These are phyloP conservation scores for Stygiomarasmius scandens DNA, from an alignment of 1,284 basidiomycete species.

Conservation along the genomic window DNA sequence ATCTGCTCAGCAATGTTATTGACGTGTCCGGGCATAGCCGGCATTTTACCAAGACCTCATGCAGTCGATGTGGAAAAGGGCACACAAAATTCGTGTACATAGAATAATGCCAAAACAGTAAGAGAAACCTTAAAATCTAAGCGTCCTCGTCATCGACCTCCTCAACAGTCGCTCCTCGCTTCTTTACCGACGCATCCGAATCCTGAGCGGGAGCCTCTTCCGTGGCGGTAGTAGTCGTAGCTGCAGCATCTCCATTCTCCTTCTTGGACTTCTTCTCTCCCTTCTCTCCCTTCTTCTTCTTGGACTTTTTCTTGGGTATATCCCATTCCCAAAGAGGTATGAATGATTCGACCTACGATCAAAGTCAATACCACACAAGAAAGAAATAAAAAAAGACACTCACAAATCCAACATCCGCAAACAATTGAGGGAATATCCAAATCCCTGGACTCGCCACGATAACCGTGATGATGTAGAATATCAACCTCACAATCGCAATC, in stretches of 20 bases:
- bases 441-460: conserved; percentile 89
- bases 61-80: too few species aligned
- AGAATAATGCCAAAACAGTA: too few species aligned
- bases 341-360: conserved; percentile 88
- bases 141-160: conserved; percentile 62
- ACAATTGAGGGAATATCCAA: conserved; percentile 99
- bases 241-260: conserved; percentile 19
- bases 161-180: conserved; percentile 59
- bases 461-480: conserved; percentile 94
- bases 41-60: too few species aligned
- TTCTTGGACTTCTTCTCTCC: conserved; percentile 37
- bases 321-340: conserved; percentile 99
- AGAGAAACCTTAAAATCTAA: too few species aligned
- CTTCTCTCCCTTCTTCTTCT: conserved; percentile 68
- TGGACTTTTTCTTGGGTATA: conserved; percentile 86
- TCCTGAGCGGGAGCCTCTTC: conserved; percentile 53
- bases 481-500: conserved; percentile 89
- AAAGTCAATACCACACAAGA: too few species aligned
- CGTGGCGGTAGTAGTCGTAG: conserved; percentile 48
- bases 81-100: too few species aligned
- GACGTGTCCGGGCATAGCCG: too few species aligned
- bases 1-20: too few species aligned
- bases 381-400: conserved; percentile 39
- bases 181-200: conserved; percentile 55
- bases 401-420: conserved; percentile 98